phyloP scores from a whole-genome alignment of 495 filamentous ascomycete species.

The Arthonia radiata region DNA sequence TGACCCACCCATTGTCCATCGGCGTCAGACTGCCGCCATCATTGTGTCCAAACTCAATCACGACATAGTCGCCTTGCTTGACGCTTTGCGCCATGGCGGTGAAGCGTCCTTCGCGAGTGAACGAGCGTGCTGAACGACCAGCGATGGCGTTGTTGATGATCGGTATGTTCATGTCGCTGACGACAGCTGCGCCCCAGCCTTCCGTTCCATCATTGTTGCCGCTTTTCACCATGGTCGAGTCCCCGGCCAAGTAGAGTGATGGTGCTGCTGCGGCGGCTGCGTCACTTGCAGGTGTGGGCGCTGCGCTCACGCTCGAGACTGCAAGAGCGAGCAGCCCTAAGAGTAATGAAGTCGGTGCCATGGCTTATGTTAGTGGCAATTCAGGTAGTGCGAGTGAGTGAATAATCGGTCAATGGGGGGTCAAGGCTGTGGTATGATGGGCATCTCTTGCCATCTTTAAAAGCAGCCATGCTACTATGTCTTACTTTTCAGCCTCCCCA shows the following conservation, averaged over 20 bases:
- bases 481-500: too few relatives aligned
- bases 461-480: too few relatives aligned
- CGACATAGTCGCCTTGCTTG: constrained; percentile 26
- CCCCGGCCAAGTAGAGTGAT: constrained; percentile 28
- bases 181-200: constrained; percentile 36
- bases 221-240: constrained; percentile 28
- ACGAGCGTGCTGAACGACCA: constrained; percentile 34
- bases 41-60: constrained; percentile 43
- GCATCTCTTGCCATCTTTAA: too few relatives aligned
- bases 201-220: constrained; percentile 15
- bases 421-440: too few relatives aligned
- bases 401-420: too few relatives aligned
- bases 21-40: constrained; percentile 31
- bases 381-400: too few relatives aligned
- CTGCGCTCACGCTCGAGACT: too few relatives aligned
- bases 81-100: constrained; percentile 22
- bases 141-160: constrained; percentile 33
- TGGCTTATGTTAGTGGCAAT: too few relatives aligned
- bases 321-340: too few relatives aligned
- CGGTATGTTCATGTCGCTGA: constrained; percentile 18
- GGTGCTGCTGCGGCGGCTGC: constrained; percentile 15
- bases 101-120: constrained; percentile 35
- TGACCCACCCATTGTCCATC: constrained; percentile 35
- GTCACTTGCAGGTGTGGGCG: too few relatives aligned
- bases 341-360: too few relatives aligned